These are phyloP conservation scores for Teunomyces panamensis DNA, from an alignment of 805 yeast species.

Conservation along the genomic window DNA sequence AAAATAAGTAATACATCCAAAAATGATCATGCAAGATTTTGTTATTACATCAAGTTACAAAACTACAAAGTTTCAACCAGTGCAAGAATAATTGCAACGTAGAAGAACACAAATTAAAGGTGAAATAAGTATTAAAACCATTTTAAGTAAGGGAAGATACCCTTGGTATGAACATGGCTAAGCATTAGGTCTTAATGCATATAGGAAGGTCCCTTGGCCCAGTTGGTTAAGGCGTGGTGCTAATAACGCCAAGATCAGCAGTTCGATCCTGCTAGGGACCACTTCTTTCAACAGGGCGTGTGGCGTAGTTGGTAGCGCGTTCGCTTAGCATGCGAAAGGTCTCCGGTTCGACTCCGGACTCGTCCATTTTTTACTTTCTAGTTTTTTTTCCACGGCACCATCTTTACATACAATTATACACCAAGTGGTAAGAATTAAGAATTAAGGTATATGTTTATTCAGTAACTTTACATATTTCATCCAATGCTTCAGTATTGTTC, in stretches of 20 bases:
- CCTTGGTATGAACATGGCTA: not conserved
- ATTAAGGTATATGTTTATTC: not conserved
- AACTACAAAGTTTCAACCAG: no score
- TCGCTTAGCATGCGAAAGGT: slow-evolving; percentile 79
- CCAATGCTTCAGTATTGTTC: slow-evolving; percentile 19
- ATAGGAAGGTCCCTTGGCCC: slow-evolving; percentile 50
- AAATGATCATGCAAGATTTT: no score
- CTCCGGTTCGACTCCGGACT: slow-evolving; percentile 77
- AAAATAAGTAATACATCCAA: no score
- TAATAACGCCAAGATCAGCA: slow-evolving; percentile 53
- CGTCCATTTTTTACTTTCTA: slow-evolving; percentile 47
- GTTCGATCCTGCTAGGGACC: slow-evolving; percentile 42
- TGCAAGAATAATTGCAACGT: no score
- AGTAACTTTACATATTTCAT: slow-evolving; percentile 8
- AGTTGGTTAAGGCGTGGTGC: slow-evolving; percentile 62
- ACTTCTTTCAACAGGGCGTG: slow-evolving; percentile 51
- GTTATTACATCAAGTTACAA: no score
- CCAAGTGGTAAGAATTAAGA: not conserved
- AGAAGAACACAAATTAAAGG: no score
- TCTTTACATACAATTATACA: not conserved
- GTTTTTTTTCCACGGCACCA: not conserved
- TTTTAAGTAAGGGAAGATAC: no score
- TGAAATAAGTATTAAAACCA: no score
- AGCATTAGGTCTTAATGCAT: not conserved
- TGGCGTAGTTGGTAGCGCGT: slow-evolving; percentile 85